A percentile compares a stretch with the other conserved stretches of the same genome.
Conservation (phyloP, 2,329 filamentous ascomycete species). For the Fonsecaea nubica region DNA sequence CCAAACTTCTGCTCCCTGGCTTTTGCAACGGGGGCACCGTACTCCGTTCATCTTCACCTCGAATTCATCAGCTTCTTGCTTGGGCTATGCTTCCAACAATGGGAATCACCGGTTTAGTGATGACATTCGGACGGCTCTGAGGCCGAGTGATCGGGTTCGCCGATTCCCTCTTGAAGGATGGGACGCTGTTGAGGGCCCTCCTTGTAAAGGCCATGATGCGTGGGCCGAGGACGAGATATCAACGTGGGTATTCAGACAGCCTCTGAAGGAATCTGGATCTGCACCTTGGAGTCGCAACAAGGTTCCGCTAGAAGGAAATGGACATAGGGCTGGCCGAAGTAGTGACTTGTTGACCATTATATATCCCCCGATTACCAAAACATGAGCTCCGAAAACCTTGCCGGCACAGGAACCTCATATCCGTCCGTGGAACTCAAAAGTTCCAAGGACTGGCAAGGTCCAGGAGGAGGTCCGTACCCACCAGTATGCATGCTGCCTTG, state of each 20-base stretch:
- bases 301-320: constrained; percentile 1
- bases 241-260: not conserved
- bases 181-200: not conserved
- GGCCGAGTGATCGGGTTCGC: not conserved
- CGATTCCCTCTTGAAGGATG: not conserved
- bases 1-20: constrained; percentile 50
- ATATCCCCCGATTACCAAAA: not conserved
- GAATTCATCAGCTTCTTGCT: constrained; percentile 19
- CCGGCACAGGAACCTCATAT: constrained; percentile 1
- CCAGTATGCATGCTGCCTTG: constrained; percentile 6
- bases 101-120: constrained; percentile 17
- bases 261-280: not conserved
- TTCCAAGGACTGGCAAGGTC: not conserved
- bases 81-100: not conserved
- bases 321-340: not conserved
- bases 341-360: constrained; percentile 13
- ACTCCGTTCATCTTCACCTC: constrained; percentile 52
- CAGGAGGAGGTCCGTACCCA: not conserved
- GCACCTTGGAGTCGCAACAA: constrained; percentile 1
- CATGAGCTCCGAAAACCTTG: not conserved
- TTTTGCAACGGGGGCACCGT: constrained; percentile 49
- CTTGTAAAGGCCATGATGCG: not conserved
- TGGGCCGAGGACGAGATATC: not conserved
- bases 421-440: not conserved
- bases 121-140: constrained; percentile 7